Conservation (phyloP, 2,329 filamentous ascomycete species). For the Gaeumannomyces sp. region DNA sequence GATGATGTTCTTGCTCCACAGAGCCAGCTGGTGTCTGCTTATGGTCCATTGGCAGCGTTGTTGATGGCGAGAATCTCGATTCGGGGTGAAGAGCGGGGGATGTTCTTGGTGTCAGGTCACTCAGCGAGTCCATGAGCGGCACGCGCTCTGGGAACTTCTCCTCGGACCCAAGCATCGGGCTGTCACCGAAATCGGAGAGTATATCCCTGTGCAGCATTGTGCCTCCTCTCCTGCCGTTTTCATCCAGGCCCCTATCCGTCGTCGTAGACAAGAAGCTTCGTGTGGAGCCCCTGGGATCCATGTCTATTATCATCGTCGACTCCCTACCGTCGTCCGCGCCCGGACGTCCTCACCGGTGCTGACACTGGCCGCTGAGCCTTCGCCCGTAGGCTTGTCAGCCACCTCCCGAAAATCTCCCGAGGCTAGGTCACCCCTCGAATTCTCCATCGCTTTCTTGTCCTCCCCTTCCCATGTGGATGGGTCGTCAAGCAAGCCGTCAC, state of each 20-base stretch:
- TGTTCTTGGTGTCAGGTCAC: conserved; percentile 10
- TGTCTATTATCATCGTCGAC: not conserved
- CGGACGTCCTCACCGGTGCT: not conserved
- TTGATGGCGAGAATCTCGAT: not conserved
- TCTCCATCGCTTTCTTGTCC: conserved; percentile 29
- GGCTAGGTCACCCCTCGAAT: conserved; percentile 18
- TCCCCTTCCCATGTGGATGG: conserved; percentile 37
- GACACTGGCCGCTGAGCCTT: not conserved
- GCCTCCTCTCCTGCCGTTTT: conserved; percentile 16
- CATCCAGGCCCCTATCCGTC: conserved; percentile 13
- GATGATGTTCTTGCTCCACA: not conserved
- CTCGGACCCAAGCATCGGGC: conserved; percentile 22
- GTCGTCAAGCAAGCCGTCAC: conserved; percentile 40
- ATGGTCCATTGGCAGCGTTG: not conserved
- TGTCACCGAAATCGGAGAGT: conserved; percentile 18
- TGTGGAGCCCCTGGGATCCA: conserved; percentile 14
- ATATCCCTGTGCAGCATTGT: conserved; percentile 13
- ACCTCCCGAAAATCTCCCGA: conserved; percentile 26
- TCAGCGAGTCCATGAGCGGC: not conserved
- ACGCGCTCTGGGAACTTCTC: not conserved
- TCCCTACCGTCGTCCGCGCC: not conserved
- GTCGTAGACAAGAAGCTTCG: conserved; percentile 14
- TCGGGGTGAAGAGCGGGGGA: not conserved
- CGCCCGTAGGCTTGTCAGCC: conserved; percentile 11
- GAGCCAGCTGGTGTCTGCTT: no score